Evolutionary conservation across 768 basidiomycete genomes (phyloP), one percentile per base, ranked within the genome.

Genomic region (Leccinum sublutescens): DNA sequence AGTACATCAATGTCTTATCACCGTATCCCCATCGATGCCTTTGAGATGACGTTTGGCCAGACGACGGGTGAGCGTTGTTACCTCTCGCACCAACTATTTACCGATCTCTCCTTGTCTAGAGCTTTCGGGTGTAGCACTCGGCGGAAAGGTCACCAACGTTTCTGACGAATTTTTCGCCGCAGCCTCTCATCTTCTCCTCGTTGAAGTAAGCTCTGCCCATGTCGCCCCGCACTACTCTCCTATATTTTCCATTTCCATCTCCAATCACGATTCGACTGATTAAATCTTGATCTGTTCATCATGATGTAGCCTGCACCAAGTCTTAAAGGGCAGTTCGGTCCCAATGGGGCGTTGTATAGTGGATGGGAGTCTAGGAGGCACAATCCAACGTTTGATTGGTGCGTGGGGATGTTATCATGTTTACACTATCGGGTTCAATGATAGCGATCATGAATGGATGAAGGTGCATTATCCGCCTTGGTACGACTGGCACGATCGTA

Each of bases 151-250:
- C 64, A 69, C 88, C 33, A 79, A 82, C 2, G 86, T 91, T 50
- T 97, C 95, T 2, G 97, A 99, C 73, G 94, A 99, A 63, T 99
- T 98, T 80, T 99, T 99, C 68, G 94, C 93, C 10, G 84, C 88
- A 65, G 94, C 91, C 0, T 82, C 75, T 62, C 86, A 96, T 76
- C 78, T 99, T 25, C 80, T 99, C 55, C 81, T 90, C 52, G 88
- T 91, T 47, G 86, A 88, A 76, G 95, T 93, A 61, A 66, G 82
- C 43, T 19, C 17, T 50, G 29, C 15, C 19, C 3, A 47, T 47
- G 21, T 47, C 21, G 19, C 12, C 21, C 45, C 45, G 11, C 19
- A 23, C 38, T 38, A 17, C 17, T 14, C 21, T 19, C 6, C 5
- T 47, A 12, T 21, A 0, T 8, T 15, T 12, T 3, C 17, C 7